A percentile compares a stretch with the other conserved stretches of the same genome.
These are phyloP conservation scores for Leccinum fibrillosum DNA, from an alignment of 768 basidiomycete genomes.

Conservation along the genomic window DNA sequence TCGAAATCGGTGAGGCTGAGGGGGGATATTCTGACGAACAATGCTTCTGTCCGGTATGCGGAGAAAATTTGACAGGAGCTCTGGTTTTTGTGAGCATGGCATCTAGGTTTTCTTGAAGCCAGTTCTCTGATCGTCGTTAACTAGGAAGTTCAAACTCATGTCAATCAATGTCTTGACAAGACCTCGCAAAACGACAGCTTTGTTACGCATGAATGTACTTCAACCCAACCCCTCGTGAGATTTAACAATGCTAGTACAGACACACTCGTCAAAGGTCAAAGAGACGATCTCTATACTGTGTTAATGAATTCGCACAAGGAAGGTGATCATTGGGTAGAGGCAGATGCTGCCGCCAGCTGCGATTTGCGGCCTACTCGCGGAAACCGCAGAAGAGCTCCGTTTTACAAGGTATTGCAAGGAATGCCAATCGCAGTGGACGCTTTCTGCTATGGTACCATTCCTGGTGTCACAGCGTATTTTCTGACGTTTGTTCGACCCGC, in stretches of 20 bases:
- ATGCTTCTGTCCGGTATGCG: constrained; percentile 27
- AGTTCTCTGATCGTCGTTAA: background rate
- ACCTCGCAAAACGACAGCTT: constrained; percentile 8
- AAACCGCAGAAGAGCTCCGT: constrained; percentile 76
- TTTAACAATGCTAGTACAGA: background rate
- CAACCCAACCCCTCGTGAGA: background rate
- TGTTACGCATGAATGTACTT: background rate
- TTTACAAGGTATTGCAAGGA: constrained; percentile 93
- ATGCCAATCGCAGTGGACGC: constrained; percentile 99
- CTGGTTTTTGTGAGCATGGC: constrained; percentile 18
- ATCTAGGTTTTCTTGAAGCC: constrained; percentile 22
- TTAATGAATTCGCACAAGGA: constrained; percentile 89
- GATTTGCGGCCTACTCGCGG: constrained; percentile 46
- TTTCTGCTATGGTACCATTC: constrained; percentile 90
- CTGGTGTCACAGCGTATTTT: constrained; percentile 87
- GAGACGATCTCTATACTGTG: constrained; percentile 61
- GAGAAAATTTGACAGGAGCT: constrained; percentile 7
- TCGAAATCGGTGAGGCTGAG: constrained; percentile 26
- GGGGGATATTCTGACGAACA: constrained; percentile 1
- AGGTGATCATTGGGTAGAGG: constrained; percentile 83
- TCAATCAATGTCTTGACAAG: constrained; percentile 55
- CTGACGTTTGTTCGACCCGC: constrained; percentile 57
- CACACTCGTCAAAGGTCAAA: background rate
- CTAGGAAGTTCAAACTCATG: constrained; percentile 52
- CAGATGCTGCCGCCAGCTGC: constrained; percentile 48